Evolutionary conservation across 2,329 filamentous ascomycete species (phyloP), one percentile per base, ranked within the genome.

Genomic region (Fusarium secorum): DNA sequence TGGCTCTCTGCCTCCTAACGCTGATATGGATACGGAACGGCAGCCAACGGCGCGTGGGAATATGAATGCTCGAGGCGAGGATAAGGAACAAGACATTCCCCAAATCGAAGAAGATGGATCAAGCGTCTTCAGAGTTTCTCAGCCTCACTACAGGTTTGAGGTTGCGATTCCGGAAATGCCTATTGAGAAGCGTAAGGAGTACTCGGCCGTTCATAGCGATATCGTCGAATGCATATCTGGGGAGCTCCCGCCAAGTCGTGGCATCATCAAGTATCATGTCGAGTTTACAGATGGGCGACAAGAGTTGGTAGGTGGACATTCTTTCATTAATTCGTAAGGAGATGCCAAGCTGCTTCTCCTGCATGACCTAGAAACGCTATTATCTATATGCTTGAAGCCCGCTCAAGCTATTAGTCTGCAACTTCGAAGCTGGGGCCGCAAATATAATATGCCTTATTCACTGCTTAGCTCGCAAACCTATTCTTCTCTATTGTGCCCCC

Each of bases 251-350:
- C 72, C 72, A 2, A 74, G 76, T 18, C 63, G 67, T 13, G 73
- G 70, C 11, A 71, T 79, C 14, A 26, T 73, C 4, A 75, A 75
- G 26, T 84, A 83, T 45, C 75, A 71, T 8, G 78, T 84, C 15
- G 83, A 85, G 64, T 86, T 85, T 51, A 81, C 81, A 33, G 85
- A 86, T 69, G 85, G 84, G 28, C 79, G 81, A 53, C 71, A 81
- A 67, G 80, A 85, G 58, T 64, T 80, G 72, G 85, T 87, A 79
- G 80, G 84, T 82, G 35, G 42, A 53, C 32, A 26, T 53, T 26
- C 49, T 51, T 33, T 54, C 36, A 33, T 49, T 22, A 15, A 33
- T 49, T 33, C n/a, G 24, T 46, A 48, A 26, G 28, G 24, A 24
- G 54, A 26, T 57, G 22, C 20, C 32, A 38, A 22, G 28, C 15